A percentile compares a stretch with the other conserved stretches of the same genome.
phyloP scores from a whole-genome alignment of 495 filamentous ascomycete genomes.

The Neurospora sp. region DNA sequence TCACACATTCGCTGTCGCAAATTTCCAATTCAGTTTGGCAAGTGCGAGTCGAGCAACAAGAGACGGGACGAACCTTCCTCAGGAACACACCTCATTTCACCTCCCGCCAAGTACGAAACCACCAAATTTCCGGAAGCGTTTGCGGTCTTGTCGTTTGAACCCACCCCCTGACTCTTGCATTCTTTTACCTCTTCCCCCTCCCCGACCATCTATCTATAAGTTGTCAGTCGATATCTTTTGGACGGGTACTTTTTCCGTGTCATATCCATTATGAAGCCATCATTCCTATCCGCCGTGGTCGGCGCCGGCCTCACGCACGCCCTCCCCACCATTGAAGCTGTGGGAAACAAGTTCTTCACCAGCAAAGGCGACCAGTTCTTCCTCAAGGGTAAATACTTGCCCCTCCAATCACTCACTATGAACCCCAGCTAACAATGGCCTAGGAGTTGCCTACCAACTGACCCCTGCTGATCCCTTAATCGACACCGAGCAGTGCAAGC shows the following conservation, averaged over 20 bases:
- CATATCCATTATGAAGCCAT: constrained; percentile 9
- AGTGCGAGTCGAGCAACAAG: background rate
- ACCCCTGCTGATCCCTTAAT: constrained; percentile 56
- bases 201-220: background rate
- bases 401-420: no score
- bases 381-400: constrained; percentile 53
- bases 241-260: background rate
- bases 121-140: background rate
- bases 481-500: constrained; percentile 64
- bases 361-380: constrained; percentile 69
- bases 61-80: background rate
- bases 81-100: background rate
- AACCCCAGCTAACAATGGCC: background rate
- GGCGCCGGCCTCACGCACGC: constrained; percentile 26
- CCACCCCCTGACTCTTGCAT: background rate
- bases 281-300: constrained; percentile 18
- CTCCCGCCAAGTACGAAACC: background rate
- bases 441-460: constrained; percentile 19
- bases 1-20: background rate
- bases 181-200: background rate
- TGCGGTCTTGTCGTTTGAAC: background rate
- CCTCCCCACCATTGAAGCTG: constrained; percentile 50
- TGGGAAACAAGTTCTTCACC: constrained; percentile 80
- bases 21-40: background rate
- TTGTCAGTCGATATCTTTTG: background rate